These are phyloP conservation scores for Bimuria novae-zelandiae DNA, from an alignment of 2,329 filamentous ascomycete species.

Conservation along the genomic window DNA sequence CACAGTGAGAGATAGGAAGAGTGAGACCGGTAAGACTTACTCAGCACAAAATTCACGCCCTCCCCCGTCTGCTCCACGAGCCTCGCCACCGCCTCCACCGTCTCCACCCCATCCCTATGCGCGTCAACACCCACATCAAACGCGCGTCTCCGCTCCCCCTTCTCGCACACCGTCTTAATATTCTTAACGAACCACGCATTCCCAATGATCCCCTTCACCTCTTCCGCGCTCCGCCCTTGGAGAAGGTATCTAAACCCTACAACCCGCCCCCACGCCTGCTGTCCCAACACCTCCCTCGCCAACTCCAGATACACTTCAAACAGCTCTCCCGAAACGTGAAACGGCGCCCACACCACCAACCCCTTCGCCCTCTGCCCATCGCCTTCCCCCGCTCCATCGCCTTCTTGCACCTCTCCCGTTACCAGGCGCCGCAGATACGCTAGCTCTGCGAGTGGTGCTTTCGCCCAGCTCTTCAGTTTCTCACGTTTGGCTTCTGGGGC, in stretches of 20 bases:
- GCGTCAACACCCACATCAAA: constrained; percentile 89
- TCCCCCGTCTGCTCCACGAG: constrained; percentile 57
- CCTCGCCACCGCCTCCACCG: constrained; percentile 43
- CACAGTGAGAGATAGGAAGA: no score
- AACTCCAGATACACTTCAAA: constrained; percentile 68
- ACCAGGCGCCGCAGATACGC: constrained; percentile 69
- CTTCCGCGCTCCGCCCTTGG: constrained; percentile 56
- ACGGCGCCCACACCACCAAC: constrained; percentile 83
- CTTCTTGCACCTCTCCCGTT: constrained; percentile 67
- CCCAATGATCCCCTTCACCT: constrained; percentile 42
- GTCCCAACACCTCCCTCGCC: constrained; percentile 66
- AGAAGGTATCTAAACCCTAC: constrained; percentile 83
- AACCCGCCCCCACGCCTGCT: constrained; percentile 66
- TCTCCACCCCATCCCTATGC: constrained; percentile 73
- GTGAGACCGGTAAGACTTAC: no score
- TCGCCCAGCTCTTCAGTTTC: constrained; percentile 61
- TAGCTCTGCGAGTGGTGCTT: constrained; percentile 72
- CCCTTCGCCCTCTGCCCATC: constrained; percentile 59
- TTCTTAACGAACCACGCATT: constrained; percentile 49
- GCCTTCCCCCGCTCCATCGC: constrained; percentile 52
- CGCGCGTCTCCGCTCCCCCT: constrained; percentile 59
- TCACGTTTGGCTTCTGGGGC: not conserved
- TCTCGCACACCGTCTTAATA: constrained; percentile 63
- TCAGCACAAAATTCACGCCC: constrained; percentile 70
- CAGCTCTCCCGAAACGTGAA: constrained; percentile 65